Base-by-base conservation (phyloP, 2,329 filamentous ascomycete genomes). In the Cladobotryum protrusum region DNA sequence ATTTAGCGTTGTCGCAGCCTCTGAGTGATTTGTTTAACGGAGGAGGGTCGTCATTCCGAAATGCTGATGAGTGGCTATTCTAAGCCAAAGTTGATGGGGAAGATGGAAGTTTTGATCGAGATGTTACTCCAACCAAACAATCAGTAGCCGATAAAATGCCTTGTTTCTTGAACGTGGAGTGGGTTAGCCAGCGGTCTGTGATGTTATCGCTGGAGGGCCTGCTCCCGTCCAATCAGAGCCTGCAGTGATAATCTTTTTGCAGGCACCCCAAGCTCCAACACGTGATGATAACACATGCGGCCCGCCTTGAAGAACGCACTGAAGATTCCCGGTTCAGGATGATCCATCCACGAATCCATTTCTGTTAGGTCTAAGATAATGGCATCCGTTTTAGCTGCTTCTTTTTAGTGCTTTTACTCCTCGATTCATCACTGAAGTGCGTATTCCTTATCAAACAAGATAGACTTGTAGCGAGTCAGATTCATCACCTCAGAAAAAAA, bases 71-170 rank as follows among this genome's bases (percentile, higher is more conserved):
- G 9, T 37, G 35, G 35, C 35, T 37, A n/a, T 37, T 17, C 14
- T 13, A 17, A 37, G 13, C 13, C 35, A 37, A 37, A 37, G 35
- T 37, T 18, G 35, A 37, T 37, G 24, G 24, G 24, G 24, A 9
- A 29, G 24, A 29, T 8, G 24, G 6, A n/a, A 8, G 24, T 29
- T 29, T 29, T 29, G 24, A 29, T 29, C 24, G 24, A 29, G 24
- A 29, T 29, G 24, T 9, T 29, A 29, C 24, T 29, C 24, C 17
- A n/a, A 37, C 4, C 35, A 37, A 37, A 5, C 39, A 18, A 42
- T 42, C 39, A 42, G 17, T 37, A 37, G 24, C 44, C 37, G 43
- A 40, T 43, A 50, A 50, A 50, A 50, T 41, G 48, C 19, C 44
- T 36, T 43, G 35, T 43, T 34, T 43, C 41, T 24, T 17, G 13